These are phyloP conservation scores for Xanthoparmelia taractica DNA, from an alignment of 495 filamentous ascomycete species.

Conservation along the genomic window DNA sequence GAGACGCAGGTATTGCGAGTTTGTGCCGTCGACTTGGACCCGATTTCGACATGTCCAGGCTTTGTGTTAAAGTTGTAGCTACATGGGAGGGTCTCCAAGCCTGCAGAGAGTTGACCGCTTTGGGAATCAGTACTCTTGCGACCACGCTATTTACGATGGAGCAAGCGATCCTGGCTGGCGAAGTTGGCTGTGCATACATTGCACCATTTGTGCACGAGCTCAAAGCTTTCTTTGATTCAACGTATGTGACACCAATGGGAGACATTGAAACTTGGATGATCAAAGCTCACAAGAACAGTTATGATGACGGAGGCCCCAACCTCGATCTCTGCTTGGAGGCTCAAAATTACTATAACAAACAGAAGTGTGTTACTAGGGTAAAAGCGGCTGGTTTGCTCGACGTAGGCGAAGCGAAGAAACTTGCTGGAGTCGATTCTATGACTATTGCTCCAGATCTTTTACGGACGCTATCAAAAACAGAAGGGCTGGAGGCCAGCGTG, in stretches of 20 bases:
- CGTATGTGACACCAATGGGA: conserved; percentile 30
- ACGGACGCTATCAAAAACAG: conserved; percentile 37
- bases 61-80: conserved; percentile 56
- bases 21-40: conserved; percentile 44
- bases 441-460: conserved; percentile 50
- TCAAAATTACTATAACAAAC: conserved; percentile 46
- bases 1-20: conserved; percentile 38
- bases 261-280: no score
- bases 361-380: conserved; percentile 41
- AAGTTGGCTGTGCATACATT: conserved; percentile 51
- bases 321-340: conserved; percentile 44
- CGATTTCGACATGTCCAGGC: conserved; percentile 38
- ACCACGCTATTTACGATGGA: conserved; percentile 54
- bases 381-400: conserved; percentile 51
- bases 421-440: conserved; percentile 52
- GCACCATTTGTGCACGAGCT: conserved; percentile 60
- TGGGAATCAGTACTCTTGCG: conserved; percentile 49
- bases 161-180: conserved; percentile 50
- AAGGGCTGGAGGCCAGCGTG: conserved; percentile 26
- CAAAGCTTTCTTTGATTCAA: conserved; percentile 50
- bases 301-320: conserved; percentile 39
- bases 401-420: conserved; percentile 46
- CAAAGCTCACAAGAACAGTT: conserved; percentile 26
- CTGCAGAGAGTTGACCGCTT: conserved; percentile 47
- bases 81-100: conserved; percentile 60